Evolutionary conservation across 2,329 filamentous ascomycete genomes (phyloP), one percentile per base, ranked within the genome.

Genomic region (Sphaerulina populicola): DNA sequence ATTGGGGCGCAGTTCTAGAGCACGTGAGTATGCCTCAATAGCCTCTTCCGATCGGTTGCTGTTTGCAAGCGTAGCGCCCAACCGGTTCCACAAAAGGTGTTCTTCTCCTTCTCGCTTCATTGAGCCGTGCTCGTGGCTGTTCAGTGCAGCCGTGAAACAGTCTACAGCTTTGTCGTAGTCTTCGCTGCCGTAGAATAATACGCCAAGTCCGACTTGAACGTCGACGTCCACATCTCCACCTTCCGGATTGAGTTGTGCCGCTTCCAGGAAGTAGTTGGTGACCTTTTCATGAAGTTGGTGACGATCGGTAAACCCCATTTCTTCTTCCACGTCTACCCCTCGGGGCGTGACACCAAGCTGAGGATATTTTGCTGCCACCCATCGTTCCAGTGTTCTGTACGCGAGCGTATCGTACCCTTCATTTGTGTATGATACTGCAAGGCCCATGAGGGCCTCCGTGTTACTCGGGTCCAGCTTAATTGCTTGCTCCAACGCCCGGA

Each of bases 111-210:
- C 81, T 56, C 88, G 83, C 72, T 96, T 97, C 53, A 83, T 85
- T 7, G 81, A 81, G 52, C 93, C 93, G 33, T 83, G 79, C 69
- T 95, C 89, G 0, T 87, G 88, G 21, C 82, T 88, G 53, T 88
- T 86, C 21, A 98, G 80, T 0, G 94, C 91, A 0, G 91, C 84
- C 50, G 85, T 86, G 79, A 98, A 98, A 75, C 94, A 98, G 74
- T 98, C 93, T 35, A 98, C 91, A 0, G 93, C 93, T 74, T 98
- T 98, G 67, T 93, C 88, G 73, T 96, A 97, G 66, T 97, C 91
- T 71, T 98, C 93, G 29, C 88, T 89, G 46, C 91, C 93, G 71
- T 98, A 98, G 74, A 98, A 97, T 12, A 98, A 79, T 4, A 98
- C 93, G 33, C 94, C 94, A 1, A 98, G 78, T 1, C 93, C 93